Conservation (phyloP, 192 early-diverging fungal genomes). For the Cladochytrium replicatum region DNA sequence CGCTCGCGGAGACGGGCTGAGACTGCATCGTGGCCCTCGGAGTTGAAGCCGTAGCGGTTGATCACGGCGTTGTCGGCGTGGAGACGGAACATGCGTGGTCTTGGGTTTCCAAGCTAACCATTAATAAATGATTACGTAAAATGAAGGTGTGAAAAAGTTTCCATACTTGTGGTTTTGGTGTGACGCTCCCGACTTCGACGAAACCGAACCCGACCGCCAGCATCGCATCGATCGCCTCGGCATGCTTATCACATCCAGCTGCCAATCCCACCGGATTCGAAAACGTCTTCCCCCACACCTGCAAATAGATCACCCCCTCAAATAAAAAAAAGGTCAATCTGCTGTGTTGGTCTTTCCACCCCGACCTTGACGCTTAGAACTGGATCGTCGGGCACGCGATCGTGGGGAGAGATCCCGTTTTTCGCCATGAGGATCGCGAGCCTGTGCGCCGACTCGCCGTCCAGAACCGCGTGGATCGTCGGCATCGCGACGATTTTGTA, state of each 20-base stretch:
- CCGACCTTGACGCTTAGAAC: neutral
- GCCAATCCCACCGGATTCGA: slow-evolving; percentile 78
- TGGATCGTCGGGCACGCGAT: slow-evolving; percentile 39
- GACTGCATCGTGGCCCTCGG: slow-evolving; percentile 59
- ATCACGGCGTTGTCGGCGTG: slow-evolving; percentile 63
- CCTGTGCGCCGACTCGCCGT: slow-evolving; percentile 68
- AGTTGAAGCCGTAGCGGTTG: slow-evolving; percentile 88
- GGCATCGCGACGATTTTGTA: slow-evolving; percentile 60
- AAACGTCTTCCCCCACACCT: slow-evolving; percentile 64
- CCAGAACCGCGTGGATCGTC: slow-evolving; percentile 51
- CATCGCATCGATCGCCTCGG: slow-evolving; percentile 72
- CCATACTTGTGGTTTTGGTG: slow-evolving; percentile 66
- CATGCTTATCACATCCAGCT: slow-evolving; percentile 89
- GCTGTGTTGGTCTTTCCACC: neutral
- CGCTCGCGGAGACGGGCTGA: slow-evolving; percentile 58
- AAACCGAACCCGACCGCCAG: slow-evolving; percentile 77
- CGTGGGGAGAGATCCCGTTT: slow-evolving; percentile 51
- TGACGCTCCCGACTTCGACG: slow-evolving; percentile 86
- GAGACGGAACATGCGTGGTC: slow-evolving; percentile 77
- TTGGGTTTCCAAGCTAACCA: slow-evolving; percentile 65
- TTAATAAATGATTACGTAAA: neutral
- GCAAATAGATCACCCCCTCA: neutral
- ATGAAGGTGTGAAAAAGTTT: neutral
- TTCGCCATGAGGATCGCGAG: slow-evolving; percentile 50
- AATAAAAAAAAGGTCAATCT: neutral